Percentiles rank a stretch among this genome's conserved stretches.
These are phyloP conservation scores for Talaromyces liani DNA, from an alignment of 495 filamentous ascomycete genomes.

Conservation along the genomic window DNA sequence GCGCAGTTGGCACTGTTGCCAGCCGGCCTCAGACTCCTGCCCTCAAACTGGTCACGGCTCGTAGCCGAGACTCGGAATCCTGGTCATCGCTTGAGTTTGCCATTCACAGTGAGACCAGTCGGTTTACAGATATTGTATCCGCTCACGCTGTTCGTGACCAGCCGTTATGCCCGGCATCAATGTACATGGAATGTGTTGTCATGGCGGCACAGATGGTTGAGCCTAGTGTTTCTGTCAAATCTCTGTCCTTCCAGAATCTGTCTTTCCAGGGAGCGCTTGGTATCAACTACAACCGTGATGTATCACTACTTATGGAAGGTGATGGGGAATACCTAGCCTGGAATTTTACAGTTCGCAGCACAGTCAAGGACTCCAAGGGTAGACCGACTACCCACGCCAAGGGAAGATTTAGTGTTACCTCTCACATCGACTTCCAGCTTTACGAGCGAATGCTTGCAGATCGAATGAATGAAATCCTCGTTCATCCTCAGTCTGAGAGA, in stretches of 20 bases:
- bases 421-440: conserved; percentile 1
- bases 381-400: conserved; percentile 2
- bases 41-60: not conserved
- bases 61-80: not conserved
- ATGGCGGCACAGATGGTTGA: conserved; percentile 15
- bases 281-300: conserved; percentile 11
- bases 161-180: conserved; percentile 26
- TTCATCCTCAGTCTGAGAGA: conserved; percentile 9
- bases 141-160: conserved; percentile 3
- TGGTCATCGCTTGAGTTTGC: conserved; percentile 4
- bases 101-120: conserved; percentile 1
- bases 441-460: conserved; percentile 7
- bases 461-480: conserved; percentile 2
- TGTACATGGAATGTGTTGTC: conserved; percentile 27
- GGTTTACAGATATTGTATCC: not conserved
- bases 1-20: not conserved
- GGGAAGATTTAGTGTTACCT: not conserved
- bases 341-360: conserved; percentile 4
- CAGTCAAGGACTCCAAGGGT: not conserved
- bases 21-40: not conserved
- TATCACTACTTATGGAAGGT: conserved; percentile 10
- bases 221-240: not conserved
- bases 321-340: conserved; percentile 5
- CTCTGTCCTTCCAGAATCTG: conserved; percentile 13
- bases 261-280: conserved; percentile 16